phyloP scores from a whole-genome alignment of 2,329 filamentous ascomycete species.

The Diaporthe vexans region DNA sequence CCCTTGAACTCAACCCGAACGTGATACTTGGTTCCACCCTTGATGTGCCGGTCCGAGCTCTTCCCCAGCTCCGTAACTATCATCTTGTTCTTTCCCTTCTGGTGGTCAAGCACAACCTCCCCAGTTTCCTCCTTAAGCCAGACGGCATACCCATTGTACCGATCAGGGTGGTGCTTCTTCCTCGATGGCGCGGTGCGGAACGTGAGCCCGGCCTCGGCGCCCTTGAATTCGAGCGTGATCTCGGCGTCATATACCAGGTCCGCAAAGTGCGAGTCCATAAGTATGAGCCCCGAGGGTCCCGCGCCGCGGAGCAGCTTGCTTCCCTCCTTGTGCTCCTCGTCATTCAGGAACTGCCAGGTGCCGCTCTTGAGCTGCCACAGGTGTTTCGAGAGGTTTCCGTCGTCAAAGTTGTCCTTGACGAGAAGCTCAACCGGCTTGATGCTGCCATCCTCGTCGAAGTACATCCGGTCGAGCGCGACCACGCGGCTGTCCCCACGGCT shows the following conservation, averaged over 20 bases:
- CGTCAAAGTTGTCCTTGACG: conserved; percentile 24
- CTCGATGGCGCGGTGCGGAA: background rate
- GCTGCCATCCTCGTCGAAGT: conserved; percentile 25
- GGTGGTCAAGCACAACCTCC: conserved; percentile 1
- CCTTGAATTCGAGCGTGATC: background rate
- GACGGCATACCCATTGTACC: conserved; percentile 20
- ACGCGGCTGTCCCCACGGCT: background rate
- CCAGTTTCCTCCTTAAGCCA: background rate
- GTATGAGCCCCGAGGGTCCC: background rate
- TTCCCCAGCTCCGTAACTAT: background rate
- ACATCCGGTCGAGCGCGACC: conserved; percentile 34
- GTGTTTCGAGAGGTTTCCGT: background rate
- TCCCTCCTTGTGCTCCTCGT: background rate
- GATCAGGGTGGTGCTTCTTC: background rate
- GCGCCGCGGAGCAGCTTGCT: background rate
- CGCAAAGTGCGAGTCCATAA: conserved; percentile 19
- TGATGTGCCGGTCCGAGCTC: background rate
- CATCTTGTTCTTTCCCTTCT: background rate
- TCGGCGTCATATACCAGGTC: conserved; percentile 8
- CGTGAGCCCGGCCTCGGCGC: conserved; percentile 3
- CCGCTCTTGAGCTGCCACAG: background rate
- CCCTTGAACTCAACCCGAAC: conserved; percentile 8
- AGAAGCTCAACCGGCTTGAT: conserved; percentile 24
- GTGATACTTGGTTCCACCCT: background rate
- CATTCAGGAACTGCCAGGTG: background rate